A percentile compares a stretch with the other conserved stretches of the same genome.
phyloP scores from a whole-genome alignment of 768 basidiomycete species.

The Lactarius sanguifluus region DNA sequence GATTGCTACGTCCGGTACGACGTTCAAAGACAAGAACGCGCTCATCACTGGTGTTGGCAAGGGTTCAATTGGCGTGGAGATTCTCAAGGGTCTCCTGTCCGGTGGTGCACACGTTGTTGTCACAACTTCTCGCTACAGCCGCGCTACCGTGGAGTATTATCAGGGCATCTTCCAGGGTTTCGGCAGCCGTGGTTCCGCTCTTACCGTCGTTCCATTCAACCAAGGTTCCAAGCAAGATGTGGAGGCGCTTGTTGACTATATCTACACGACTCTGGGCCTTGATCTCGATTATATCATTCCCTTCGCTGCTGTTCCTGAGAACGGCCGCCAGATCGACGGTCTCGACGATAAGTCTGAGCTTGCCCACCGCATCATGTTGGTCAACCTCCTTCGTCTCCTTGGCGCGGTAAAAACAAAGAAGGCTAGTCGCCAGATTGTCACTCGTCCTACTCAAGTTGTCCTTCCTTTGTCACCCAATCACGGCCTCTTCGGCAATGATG shows the following conservation, averaged over 20 bases:
- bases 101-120: conserved; percentile 97
- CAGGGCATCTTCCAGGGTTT: conserved; percentile 96
- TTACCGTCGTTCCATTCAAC: conserved; percentile 99
- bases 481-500: conserved; percentile 96
- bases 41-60: conserved; percentile 97
- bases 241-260: conserved; percentile 96
- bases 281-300: conserved; percentile 99
- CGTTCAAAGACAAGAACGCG: conserved; percentile 99
- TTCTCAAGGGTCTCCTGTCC: conserved; percentile 93
- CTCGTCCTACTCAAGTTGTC: conserved; percentile 97
- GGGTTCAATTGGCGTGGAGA: conserved; percentile 96
- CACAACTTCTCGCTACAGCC: conserved; percentile 96
- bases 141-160: conserved; percentile 96
- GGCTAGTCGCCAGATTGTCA: conserved; percentile 93
- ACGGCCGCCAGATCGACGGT: conserved; percentile 96
- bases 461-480: conserved; percentile 98
- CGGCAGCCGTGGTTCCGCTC: conserved; percentile 92
- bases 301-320: conserved; percentile 98
- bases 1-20: conserved; percentile 97
- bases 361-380: conserved; percentile 98
- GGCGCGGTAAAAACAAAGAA: conserved; percentile 99
- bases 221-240: conserved; percentile 99
- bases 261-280: conserved; percentile 91
- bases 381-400: conserved; percentile 92
- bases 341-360: conserved; percentile 97